These are phyloP conservation scores for Nicotiana tabacum DNA, from an alignment of 257 asterid genomes.

Conservation along the genomic window DNA sequence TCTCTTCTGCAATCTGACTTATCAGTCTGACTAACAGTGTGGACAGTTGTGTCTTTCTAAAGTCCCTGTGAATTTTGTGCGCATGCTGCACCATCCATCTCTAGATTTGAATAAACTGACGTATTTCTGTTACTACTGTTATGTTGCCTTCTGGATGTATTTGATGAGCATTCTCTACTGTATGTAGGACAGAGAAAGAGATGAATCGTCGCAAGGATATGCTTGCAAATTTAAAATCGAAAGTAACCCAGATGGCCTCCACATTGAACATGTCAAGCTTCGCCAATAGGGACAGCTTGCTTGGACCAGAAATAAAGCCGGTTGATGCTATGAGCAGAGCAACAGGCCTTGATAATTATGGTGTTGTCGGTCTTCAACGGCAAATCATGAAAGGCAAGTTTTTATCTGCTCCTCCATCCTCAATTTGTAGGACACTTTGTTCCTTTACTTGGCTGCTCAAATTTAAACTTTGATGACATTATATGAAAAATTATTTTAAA, in stretches of 20 bases:
- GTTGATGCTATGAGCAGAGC: conserved; percentile 79
- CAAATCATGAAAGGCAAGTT: conserved; percentile 86
- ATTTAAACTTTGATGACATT: background rate
- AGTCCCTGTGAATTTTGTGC: background rate
- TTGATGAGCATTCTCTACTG: background rate
- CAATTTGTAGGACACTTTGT: background rate
- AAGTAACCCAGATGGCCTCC: conserved; percentile 83
- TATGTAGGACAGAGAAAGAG: conserved; percentile 79
- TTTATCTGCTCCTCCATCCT: background rate
- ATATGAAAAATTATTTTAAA: background rate
- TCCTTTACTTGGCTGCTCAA: background rate
- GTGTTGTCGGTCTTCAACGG: conserved; percentile 84
- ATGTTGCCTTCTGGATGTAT: background rate
- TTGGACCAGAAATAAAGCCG: conserved; percentile 89
- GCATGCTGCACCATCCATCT: background rate
- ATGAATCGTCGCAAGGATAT: conserved; percentile 85
- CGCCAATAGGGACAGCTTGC: conserved; percentile 86
- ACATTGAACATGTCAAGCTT: conserved; percentile 80
- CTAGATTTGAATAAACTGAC: background rate
- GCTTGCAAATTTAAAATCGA: conserved; percentile 60
- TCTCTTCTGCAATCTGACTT: background rate
- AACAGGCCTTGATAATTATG: conserved; percentile 75
- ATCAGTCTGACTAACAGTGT: background rate
- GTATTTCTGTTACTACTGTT: background rate
- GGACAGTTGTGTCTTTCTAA: background rate